Percentiles rank a stretch among this genome's conserved stretches.
phyloP scores from a whole-genome alignment of 192 early-diverging fungal genomes.

The Podila minutissima region DNA sequence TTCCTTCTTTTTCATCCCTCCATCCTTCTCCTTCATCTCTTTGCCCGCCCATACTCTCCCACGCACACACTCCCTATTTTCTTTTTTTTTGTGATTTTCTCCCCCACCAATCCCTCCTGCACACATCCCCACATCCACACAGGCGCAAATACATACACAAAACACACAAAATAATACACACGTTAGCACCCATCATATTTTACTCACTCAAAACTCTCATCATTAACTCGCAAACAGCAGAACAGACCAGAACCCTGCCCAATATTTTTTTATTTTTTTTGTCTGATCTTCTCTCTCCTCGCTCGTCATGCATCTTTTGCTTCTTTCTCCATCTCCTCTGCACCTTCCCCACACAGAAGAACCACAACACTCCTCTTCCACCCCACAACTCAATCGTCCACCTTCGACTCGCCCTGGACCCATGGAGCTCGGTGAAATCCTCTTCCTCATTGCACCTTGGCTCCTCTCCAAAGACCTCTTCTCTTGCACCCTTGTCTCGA shows the following conservation, averaged over 20 bases:
- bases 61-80: neutral
- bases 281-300: too few species aligned
- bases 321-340: too few species aligned
- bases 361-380: neutral
- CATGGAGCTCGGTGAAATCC: conserved; percentile 12
- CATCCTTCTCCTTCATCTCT: too few species aligned
- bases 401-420: neutral
- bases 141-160: neutral
- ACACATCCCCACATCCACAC: neutral
- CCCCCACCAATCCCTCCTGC: neutral
- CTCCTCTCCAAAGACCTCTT: conserved; percentile 11
- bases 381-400: neutral
- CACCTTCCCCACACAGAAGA: too few species aligned
- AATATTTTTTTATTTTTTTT: too few species aligned
- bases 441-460: conserved; percentile 7
- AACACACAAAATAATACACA: neutral
- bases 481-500: conserved; percentile 13
- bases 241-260: too few species aligned
- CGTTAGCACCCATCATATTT: neutral
- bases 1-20: conserved; percentile 1
- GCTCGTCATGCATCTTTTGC: too few species aligned
- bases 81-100: neutral
- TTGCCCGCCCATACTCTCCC: too few species aligned
- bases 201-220: too few species aligned
- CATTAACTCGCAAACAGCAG: too few species aligned